Conservation (phyloP, 2,329 filamentous ascomycete species). For the Hymenoscyphus infarciens region DNA sequence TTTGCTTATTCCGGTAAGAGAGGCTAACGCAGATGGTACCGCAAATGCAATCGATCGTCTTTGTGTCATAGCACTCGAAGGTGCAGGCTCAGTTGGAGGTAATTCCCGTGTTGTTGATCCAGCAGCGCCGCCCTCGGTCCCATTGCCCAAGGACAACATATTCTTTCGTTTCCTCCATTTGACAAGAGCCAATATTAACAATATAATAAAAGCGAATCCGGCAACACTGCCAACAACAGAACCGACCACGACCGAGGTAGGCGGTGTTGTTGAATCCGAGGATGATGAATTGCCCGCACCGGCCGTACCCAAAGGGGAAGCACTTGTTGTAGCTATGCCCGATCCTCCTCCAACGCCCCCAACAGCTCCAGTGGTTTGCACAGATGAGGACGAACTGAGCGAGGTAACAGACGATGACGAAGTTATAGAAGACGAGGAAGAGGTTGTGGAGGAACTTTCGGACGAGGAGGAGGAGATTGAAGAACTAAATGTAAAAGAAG, state of each 20-base stretch:
- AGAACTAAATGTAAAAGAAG: constrained; percentile 14
- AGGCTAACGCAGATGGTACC: constrained; percentile 48
- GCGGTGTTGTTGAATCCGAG: constrained; percentile 18
- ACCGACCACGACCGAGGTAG: constrained; percentile 32
- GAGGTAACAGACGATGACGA: constrained; percentile 10
- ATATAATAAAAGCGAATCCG: constrained; percentile 53
- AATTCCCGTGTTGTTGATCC: constrained; percentile 30
- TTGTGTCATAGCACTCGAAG: constrained; percentile 44
- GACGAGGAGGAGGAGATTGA: constrained; percentile 12
- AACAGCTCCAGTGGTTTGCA: constrained; percentile 13
- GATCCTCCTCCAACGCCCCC: constrained; percentile 16
- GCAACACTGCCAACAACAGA: constrained; percentile 42
- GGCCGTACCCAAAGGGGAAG: constrained; percentile 21
- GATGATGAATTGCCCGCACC: constrained; percentile 19
- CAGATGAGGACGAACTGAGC: constrained; percentile 10
- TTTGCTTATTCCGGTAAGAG: constrained; percentile 41
- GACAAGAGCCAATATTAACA: constrained; percentile 52
- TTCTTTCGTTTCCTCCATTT: constrained; percentile 50
- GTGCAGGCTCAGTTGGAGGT: constrained; percentile 16
- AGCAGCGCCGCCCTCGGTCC: constrained; percentile 37
- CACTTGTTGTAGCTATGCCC: constrained; percentile 10
- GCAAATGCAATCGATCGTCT: constrained; percentile 43
- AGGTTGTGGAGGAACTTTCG: constrained; percentile 12
- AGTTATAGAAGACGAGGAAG: constrained; percentile 6
- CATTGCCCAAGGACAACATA: constrained; percentile 42